phyloP scores from a whole-genome alignment of 2,329 filamentous ascomycete species.

The Fusarium nurragi region DNA sequence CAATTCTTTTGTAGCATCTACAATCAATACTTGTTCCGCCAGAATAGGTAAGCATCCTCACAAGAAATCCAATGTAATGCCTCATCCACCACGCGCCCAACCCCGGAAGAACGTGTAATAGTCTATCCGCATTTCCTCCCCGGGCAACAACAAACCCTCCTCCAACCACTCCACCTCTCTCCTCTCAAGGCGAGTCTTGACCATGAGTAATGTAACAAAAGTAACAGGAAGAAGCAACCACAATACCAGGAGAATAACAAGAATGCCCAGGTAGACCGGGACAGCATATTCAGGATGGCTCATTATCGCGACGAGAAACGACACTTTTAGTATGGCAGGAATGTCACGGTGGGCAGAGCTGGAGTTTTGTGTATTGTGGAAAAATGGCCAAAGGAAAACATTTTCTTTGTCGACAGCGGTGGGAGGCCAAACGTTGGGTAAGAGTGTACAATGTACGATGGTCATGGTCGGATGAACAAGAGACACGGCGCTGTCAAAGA shows the following conservation, averaged over 20 bases:
- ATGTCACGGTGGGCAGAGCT: not conserved
- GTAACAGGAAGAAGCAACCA: conserved; percentile 32
- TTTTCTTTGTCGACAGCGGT: conserved; percentile 5
- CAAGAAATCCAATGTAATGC: not conserved
- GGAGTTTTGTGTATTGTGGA: conserved; percentile 5
- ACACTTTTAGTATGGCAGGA: not conserved
- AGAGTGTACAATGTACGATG: conserved; percentile 35
- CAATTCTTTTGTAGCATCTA: not conserved
- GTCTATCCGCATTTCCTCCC: conserved; percentile 20
- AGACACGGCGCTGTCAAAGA: conserved; percentile 27
- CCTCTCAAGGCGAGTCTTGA: conserved; percentile 15
- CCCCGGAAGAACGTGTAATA: conserved; percentile 3
- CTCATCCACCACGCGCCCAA: not conserved
- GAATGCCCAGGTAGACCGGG: conserved; percentile 31
- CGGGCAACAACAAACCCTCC: conserved; percentile 12
- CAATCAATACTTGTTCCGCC: not conserved
- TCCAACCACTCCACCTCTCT: conserved; percentile 29
- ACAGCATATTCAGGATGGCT: conserved; percentile 30
- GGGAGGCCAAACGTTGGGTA: conserved; percentile 17
- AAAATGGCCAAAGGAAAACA: not conserved
- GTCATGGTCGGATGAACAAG: conserved; percentile 30
- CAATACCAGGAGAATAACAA: conserved; percentile 22
- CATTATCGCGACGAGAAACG: conserved; percentile 23
- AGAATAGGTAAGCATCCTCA: not conserved
- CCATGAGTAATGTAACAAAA: conserved; percentile 17